phyloP scores from a whole-genome alignment of 2,329 filamentous ascomycete genomes.

The Claviceps quebecensis region DNA sequence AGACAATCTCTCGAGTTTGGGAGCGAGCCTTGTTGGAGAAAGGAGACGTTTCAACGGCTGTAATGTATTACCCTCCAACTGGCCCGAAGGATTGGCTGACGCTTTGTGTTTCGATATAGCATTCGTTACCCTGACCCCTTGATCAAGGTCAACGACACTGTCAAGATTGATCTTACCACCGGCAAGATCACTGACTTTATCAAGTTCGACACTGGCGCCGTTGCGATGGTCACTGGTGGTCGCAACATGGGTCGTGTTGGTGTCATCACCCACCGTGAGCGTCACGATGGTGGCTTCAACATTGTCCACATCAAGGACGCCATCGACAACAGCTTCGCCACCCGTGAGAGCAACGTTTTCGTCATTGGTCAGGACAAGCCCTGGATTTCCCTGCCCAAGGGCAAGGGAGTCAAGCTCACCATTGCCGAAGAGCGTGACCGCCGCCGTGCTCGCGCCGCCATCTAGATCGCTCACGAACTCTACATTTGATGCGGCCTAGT shows the following conservation, averaged over 20 bases:
- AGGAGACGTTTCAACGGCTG: conserved; percentile 28
- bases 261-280: conserved; percentile 99
- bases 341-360: conserved; percentile 99
- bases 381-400: conserved; percentile 98
- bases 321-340: conserved; percentile 99
- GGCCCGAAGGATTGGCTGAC: conserved; percentile 20
- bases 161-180: conserved; percentile 94
- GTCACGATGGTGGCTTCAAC: conserved; percentile 99
- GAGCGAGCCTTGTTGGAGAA: conserved; percentile 9
- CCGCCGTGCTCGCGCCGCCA: conserved; percentile 55
- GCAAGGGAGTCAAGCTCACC: conserved; percentile 99
- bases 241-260: conserved; percentile 99
- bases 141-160: conserved; percentile 99
- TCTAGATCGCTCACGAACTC: conserved; percentile 25
- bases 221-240: conserved; percentile 98
- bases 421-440: conserved; percentile 99
- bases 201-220: conserved; percentile 95
- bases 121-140: conserved; percentile 97
- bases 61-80: conserved; percentile 37
- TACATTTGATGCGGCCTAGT: background rate
- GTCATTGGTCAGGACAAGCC: conserved; percentile 98
- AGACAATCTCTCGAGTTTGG: background rate
- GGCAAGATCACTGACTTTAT: conserved; percentile 98
- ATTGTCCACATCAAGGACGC: conserved; percentile 99
- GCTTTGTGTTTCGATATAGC: conserved; percentile 33